Conservation (phyloP, 805 yeast species). For the Metschnikowia picachoensis region DNA sequence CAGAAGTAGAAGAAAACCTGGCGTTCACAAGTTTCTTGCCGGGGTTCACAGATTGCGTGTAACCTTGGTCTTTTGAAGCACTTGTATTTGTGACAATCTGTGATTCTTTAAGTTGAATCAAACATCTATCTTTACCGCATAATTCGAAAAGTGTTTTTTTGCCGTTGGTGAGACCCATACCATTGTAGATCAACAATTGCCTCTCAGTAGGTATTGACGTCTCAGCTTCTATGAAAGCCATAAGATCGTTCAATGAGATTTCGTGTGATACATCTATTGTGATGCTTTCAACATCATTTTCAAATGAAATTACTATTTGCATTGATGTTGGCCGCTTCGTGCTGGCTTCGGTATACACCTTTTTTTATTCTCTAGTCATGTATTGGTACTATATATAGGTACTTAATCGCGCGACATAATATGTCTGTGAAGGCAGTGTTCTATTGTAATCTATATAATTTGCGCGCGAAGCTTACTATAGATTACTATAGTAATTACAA, state of each 20-base stretch:
- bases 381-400: no score
- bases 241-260: slow-evolving; percentile 61
- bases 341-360: not conserved
- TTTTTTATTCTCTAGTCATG: no score
- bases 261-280: slow-evolving; percentile 62
- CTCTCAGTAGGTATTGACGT: slow-evolving; percentile 45
- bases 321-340: not conserved
- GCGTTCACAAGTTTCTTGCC: no score
- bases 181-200: slow-evolving; percentile 50
- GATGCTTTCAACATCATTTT: slow-evolving; percentile 24
- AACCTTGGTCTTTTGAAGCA: no score
- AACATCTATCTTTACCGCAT: slow-evolving; percentile 54
- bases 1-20: not conserved
- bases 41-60: no score
- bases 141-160: slow-evolving; percentile 41
- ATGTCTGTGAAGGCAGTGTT: no score
- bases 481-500: no score
- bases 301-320: slow-evolving; percentile 19
- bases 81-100: no score
- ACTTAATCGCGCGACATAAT: not conserved
- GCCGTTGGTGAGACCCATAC: slow-evolving; percentile 34
- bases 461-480: no score
- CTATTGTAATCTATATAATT: no score
- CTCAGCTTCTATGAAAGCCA: slow-evolving; percentile 71
- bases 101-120: slow-evolving; percentile 40